Base-by-base conservation (phyloP, 805 yeast species). In the Candida easanensis region DNA sequence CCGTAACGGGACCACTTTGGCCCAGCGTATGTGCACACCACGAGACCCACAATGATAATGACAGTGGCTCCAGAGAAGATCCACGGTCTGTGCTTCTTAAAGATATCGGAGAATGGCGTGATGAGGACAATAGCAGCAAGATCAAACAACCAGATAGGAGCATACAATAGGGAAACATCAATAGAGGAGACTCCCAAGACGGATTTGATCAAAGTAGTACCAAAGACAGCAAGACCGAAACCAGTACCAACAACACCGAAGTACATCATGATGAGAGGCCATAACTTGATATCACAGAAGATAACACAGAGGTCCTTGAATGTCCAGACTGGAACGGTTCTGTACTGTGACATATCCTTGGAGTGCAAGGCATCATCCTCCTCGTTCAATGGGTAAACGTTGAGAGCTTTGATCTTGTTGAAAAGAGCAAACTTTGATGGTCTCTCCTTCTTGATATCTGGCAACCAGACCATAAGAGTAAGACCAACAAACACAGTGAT, bases 241-340 rank as follows among this genome's bases (percentile, higher is more conserved):
- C 96, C 96, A n/a, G 88, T 79, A 36, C 96, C 96, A 20, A 88
- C 96, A 17, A 85, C 95, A 16, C 96, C 96, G 60, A 88, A 88
- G 65, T 88, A 88, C 96, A 88, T 88, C 65, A 88, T 70, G 35
- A 86, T 69, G 46, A 88, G 63, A 1, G 95, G 93, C 90, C 90
- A 87, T 33, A 83, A 70, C 50, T 93, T 71, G 35, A 73, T 56
- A 58, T 88, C 96, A 25, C 69, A 54, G 18, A 85, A 51, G 32
- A 88, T 74, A 8, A 59, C 61, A 33, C 63, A 54, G 23, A 88
- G 68, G 46, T 86, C 91, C 30, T 61, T 67, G 69, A 77, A 68
- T 0, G 72, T 72, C 91, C 93, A 88, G 5, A 60, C 49, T 4
- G 65, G 45, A 22, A 65, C 63, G 35, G 55, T 63, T 53, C 79